Evolutionary conservation across 208 protist species (phyloP).

Genomic region (Crithidia acanthocephali): DNA sequence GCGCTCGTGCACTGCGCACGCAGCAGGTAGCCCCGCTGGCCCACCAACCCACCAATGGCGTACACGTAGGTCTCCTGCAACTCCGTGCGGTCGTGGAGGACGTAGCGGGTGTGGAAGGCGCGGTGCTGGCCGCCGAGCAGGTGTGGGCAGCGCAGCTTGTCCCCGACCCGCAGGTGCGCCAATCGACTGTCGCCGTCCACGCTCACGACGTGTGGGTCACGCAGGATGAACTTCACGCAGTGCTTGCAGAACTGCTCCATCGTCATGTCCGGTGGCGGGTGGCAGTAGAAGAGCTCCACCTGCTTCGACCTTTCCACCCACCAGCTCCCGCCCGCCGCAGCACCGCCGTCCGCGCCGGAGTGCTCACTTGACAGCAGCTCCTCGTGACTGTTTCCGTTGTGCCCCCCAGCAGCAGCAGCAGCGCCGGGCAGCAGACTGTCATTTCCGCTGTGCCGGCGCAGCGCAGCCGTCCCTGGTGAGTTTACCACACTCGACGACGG

Average conservation of each 20-base stretch:
- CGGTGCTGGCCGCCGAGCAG: conserved; percentile 58
- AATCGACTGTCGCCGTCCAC: conserved; percentile 75
- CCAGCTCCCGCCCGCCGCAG: conserved; percentile 31
- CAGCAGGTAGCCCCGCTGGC: conserved; percentile 80
- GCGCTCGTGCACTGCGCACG: conserved; percentile 66
- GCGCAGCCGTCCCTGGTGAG: conserved; percentile 2
- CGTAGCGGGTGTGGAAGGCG: conserved; percentile 78
- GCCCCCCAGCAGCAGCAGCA: neutral
- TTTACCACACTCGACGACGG: neutral
- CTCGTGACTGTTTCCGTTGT: neutral
- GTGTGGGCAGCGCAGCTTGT: conserved; percentile 67
- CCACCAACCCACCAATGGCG: conserved; percentile 72
- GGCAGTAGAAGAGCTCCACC: conserved; percentile 79
- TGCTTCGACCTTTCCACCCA: conserved; percentile 81
- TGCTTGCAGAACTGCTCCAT: conserved; percentile 68
- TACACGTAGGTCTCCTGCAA: conserved; percentile 67
- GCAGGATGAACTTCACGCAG: conserved; percentile 79
- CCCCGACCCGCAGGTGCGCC: conserved; percentile 51
- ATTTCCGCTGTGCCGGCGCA: conserved; percentile 3
- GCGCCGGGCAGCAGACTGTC: neutral
- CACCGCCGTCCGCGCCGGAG: neutral
- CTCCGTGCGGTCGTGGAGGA: conserved; percentile 55
- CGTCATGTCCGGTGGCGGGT: conserved; percentile 64
- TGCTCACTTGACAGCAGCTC: neutral
- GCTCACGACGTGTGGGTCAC: conserved; percentile 65